Evolutionary conservation across 768 basidiomycete species (phyloP).

Genomic region (Pleurotus giganteus): DNA sequence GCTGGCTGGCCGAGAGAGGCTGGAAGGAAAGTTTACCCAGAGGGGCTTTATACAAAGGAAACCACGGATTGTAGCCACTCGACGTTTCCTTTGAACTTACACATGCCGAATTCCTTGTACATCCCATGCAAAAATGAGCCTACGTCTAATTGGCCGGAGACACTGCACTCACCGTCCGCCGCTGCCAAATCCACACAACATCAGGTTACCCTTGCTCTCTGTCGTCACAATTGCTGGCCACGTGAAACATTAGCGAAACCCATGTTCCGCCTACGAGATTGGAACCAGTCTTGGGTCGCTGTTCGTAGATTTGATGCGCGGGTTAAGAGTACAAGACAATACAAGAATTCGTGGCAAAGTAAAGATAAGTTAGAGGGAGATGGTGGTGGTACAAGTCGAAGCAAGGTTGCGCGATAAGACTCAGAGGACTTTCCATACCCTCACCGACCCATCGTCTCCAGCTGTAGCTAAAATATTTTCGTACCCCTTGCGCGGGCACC

Average conservation of each 20-base stretch:
- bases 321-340: not conserved
- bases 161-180: conserved; percentile 64
- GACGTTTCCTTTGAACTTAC: too few species aligned
- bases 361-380: not conserved
- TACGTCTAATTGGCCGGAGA: conserved; percentile 1
- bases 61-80: conserved; percentile 9
- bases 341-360: not conserved
- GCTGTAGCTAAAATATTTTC: conserved; percentile 74
- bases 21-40: conserved; percentile 12
- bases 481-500: conserved; percentile 71
- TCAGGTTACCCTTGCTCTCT: conserved; percentile 70
- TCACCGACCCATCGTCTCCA: conserved; percentile 82
- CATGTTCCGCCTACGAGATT: conserved; percentile 2
- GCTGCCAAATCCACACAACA: conserved; percentile 86
- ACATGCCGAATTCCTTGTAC: too few species aligned
- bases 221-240: conserved; percentile 61
- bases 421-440: conserved; percentile 85
- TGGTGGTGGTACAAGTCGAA: not conserved
- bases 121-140: too few species aligned
- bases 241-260: not conserved
- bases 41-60: conserved; percentile 7
- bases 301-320: not conserved
- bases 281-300: conserved; percentile 5
- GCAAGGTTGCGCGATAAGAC: conserved; percentile 3
- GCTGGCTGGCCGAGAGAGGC: conserved; percentile 6